Conservation (phyloP, 371 early-diverging fungal species). For the Mortierella sp. region DNA sequence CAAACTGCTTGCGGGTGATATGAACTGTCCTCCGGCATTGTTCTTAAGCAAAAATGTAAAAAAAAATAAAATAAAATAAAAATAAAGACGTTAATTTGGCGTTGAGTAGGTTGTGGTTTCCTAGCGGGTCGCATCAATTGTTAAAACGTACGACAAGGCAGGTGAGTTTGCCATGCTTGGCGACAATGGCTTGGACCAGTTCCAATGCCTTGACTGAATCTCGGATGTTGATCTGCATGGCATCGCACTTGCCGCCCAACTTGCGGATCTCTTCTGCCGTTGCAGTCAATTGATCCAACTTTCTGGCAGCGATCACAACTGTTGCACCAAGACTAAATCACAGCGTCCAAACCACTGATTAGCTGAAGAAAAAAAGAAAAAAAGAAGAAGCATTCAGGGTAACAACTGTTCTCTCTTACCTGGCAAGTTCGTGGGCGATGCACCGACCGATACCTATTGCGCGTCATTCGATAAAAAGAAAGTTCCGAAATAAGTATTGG, state of each 20-base stretch:
- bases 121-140: not conserved
- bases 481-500: not conserved
- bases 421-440: conserved; percentile 63
- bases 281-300: conserved; percentile 54
- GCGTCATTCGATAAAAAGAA: not conserved
- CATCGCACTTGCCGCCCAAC: conserved; percentile 56
- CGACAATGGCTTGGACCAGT: conserved; percentile 51
- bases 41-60: conserved; percentile 34
- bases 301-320: conserved; percentile 63
- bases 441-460: conserved; percentile 61
- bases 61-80: no score
- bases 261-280: conserved; percentile 57
- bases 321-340: conserved; percentile 61
- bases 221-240: conserved; percentile 60
- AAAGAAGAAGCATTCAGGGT: not conserved
- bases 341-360: not conserved
- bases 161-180: conserved; percentile 57
- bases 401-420: conserved; percentile 17
- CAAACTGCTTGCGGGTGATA: conserved; percentile 55
- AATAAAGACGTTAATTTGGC: not conserved
- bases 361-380: not conserved
- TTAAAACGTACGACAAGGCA: conserved; percentile 57
- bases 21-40: conserved; percentile 67
- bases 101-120: not conserved
- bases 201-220: conserved; percentile 49